Evolutionary conservation across 1,284 basidiomycete species (phyloP), one percentile per base, ranked within the genome.

Genomic region (Phenoliferia sp.): DNA sequence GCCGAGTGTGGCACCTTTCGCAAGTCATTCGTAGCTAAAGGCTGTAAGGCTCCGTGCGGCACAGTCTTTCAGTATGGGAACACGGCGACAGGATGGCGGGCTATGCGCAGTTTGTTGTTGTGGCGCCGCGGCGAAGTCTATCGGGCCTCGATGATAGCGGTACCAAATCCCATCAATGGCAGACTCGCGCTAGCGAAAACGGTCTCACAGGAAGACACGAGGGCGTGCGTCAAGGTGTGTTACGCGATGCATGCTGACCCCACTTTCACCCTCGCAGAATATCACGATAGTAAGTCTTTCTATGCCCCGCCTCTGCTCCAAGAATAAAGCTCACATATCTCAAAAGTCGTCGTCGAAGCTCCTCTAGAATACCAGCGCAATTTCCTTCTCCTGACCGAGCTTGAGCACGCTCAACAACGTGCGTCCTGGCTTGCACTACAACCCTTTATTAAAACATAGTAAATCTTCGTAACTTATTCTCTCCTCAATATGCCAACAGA

Each of bases 351-450:
- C 3, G 50, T 59, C 6, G 67, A 74, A 19, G 58, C 75, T 12
- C 75, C 75, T 2, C 52, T 71, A 5, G 73, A 76, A 29, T 69
- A 74, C 28, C 69, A 69, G 16, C 62, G 75, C 2, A 73, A 66
- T 15, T 75, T 74, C 19, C 57, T 61, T 19, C 68, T 76, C 31
- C 39, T 76, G 59, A 62, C 59, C 16, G 68, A 72, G 31, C 65
- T 74, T 28, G 72, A 71, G n/a, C 62, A 72, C 22, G 36, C 54
- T n/a, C 71, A 72, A 29, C 65, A 64, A 19, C 22, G 71, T 69
- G 10, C 36, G 65, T 34, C 32, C 31, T 26, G 12, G 9, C 19
- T 33, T 39, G 12, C 33, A 33, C 39, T 44, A 34, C 28, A 48
- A 55, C 12, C 50, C 34, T 17, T 64, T 57, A 15, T 57, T 55